phyloP scores from a whole-genome alignment of 2,329 filamentous ascomycete species.

The Xylogone sp. region DNA sequence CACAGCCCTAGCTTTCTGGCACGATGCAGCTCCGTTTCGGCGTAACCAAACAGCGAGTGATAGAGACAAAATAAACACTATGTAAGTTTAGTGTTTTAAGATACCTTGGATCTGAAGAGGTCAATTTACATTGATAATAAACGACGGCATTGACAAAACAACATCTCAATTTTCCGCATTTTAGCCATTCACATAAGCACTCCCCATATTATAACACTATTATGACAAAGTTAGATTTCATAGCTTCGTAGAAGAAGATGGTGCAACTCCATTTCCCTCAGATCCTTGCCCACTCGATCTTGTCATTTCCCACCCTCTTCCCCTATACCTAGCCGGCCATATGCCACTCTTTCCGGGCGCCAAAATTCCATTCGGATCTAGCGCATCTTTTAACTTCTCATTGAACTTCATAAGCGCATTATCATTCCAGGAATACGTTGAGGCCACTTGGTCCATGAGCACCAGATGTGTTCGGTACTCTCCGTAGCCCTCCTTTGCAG shows the following conservation, averaged over 20 bases:
- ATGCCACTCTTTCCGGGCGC: constrained; percentile 41
- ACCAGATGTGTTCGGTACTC: constrained; percentile 44
- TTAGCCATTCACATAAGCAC: too few species aligned
- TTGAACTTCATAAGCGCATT: constrained; percentile 36
- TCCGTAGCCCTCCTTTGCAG: constrained; percentile 38
- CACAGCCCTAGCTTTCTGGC: too few species aligned
- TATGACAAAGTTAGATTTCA: neutral
- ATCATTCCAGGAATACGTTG: constrained; percentile 38
- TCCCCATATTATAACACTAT: too few species aligned
- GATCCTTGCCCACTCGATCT: constrained; percentile 3
- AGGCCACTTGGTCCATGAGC: constrained; percentile 40
- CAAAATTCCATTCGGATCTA: constrained; percentile 44
- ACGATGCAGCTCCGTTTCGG: too few species aligned
- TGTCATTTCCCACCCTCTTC: neutral
- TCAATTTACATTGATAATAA: too few species aligned
- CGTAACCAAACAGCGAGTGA: too few species aligned
- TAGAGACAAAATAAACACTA: too few species aligned
- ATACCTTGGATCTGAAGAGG: too few species aligned
- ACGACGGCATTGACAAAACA: too few species aligned
- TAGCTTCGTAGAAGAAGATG: constrained; percentile 2
- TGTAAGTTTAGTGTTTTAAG: too few species aligned
- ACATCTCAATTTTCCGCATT: too few species aligned
- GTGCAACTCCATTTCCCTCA: constrained; percentile 3
- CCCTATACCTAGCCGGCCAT: constrained; percentile 25
- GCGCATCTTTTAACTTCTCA: constrained; percentile 38